phyloP scores from a whole-genome alignment of 768 basidiomycete species.

The Lyophyllum atratum region DNA sequence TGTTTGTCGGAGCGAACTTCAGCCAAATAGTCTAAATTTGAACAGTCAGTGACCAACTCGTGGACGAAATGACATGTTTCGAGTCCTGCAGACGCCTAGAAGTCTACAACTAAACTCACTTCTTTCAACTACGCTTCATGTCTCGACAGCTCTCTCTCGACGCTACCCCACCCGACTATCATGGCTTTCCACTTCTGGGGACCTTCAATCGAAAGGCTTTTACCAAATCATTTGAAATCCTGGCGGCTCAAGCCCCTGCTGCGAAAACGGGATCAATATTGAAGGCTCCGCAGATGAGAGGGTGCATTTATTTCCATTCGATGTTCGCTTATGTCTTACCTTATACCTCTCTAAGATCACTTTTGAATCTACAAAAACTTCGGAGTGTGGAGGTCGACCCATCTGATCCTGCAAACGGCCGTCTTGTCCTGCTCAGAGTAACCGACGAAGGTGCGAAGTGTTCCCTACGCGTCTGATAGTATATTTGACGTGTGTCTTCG shows the following conservation, averaged over 20 bases:
- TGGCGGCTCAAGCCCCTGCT: conserved; percentile 67
- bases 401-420: conserved; percentile 45
- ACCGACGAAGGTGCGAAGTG: conserved; percentile 54
- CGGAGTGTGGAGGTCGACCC: conserved; percentile 58
- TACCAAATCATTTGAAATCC: conserved; percentile 60
- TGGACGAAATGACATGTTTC: conserved; percentile 7
- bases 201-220: conserved; percentile 67
- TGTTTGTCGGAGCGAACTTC: neutral
- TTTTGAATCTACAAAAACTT: conserved; percentile 72
- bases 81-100: conserved; percentile 1
- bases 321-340: conserved; percentile 1
- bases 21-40: neutral
- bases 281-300: conserved; percentile 58
- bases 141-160: conserved; percentile 34
- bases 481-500: conserved; percentile 23
- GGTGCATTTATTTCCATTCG: conserved; percentile 42
- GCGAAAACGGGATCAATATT: conserved; percentile 55
- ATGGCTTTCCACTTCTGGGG: conserved; percentile 44
- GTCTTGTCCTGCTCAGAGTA: conserved; percentile 69
- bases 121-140: conserved; percentile 26
- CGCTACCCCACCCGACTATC: conserved; percentile 45
- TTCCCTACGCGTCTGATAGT: neutral
- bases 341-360: conserved; percentile 39
- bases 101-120: conserved; percentile 1
- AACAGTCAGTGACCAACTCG: neutral